Percentiles rank a stretch among this genome's conserved stretches.
phyloP scores from a whole-genome alignment of 768 basidiomycete genomes.

The Asterophora lycoperdoides region DNA sequence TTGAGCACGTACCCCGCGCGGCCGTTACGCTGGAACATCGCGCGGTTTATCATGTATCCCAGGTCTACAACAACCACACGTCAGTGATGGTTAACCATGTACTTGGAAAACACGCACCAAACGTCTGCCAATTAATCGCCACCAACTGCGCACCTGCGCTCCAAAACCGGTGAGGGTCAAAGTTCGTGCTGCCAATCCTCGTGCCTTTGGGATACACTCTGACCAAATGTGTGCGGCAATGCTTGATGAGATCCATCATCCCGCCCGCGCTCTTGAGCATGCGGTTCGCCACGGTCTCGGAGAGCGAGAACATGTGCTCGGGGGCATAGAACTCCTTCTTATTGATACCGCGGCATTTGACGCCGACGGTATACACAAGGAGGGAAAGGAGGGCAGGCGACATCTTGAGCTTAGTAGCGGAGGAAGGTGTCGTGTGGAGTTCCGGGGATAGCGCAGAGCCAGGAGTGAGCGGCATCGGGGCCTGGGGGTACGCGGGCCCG shows the following conservation, averaged over 20 bases:
- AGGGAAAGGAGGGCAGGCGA: slow-evolving; percentile 68
- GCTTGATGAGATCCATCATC: slow-evolving; percentile 64
- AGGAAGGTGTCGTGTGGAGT: background rate
- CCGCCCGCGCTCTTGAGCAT: slow-evolving; percentile 48
- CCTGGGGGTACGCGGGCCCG: background rate
- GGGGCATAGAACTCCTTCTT: slow-evolving; percentile 83
- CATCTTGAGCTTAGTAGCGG: slow-evolving; percentile 60
- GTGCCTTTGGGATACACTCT: slow-evolving; percentile 87
- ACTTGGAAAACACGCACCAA: slow-evolving; percentile 51
- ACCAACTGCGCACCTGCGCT: slow-evolving; percentile 85
- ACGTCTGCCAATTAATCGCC: slow-evolving; percentile 97
- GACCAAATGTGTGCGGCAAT: slow-evolving; percentile 81
- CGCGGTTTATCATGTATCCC: slow-evolving; percentile 90
- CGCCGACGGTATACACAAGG: slow-evolving; percentile 95
- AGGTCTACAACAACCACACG: slow-evolving; percentile 48
- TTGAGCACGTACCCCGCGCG: slow-evolving; percentile 92
- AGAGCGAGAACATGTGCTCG: slow-evolving; percentile 89
- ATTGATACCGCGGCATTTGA: slow-evolving; percentile 91
- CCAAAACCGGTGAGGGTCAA: slow-evolving; percentile 90
- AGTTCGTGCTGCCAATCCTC: slow-evolving; percentile 83
- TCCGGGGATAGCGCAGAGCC: background rate
- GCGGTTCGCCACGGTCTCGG: slow-evolving; percentile 79
- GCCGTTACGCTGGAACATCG: slow-evolving; percentile 93
- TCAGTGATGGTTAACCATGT: background rate
- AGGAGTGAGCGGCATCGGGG: background rate